Evolutionary conservation across 768 basidiomycete species (phyloP).

Genomic region (Mycena chlorophos): DNA sequence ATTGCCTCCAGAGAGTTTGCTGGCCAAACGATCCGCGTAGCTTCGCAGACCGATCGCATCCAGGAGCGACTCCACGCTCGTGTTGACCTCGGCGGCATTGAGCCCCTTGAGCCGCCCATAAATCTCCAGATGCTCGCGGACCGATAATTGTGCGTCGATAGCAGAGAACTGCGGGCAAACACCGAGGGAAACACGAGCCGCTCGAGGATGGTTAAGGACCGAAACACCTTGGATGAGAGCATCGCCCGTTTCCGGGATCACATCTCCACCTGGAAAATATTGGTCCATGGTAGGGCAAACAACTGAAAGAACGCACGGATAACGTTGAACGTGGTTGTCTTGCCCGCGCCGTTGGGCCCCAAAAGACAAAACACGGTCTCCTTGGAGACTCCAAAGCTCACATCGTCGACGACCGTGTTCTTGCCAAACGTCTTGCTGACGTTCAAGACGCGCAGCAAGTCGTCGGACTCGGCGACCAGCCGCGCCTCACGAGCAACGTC

Average conservation of each 20-base stretch:
- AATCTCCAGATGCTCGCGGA: conserved; percentile 71
- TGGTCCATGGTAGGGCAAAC: neutral
- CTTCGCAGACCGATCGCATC: conserved; percentile 53
- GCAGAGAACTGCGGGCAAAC: conserved; percentile 87
- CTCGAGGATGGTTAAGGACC: conserved; percentile 61
- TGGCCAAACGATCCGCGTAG: conserved; percentile 73
- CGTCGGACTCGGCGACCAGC: conserved; percentile 46
- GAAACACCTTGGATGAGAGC: conserved; percentile 67
- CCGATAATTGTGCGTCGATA: conserved; percentile 75
- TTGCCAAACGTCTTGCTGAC: conserved; percentile 61
- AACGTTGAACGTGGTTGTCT: conserved; percentile 80
- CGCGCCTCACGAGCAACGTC: conserved; percentile 61
- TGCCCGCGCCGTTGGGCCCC: conserved; percentile 83
- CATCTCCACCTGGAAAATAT: conserved; percentile 56
- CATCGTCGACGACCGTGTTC: conserved; percentile 68
- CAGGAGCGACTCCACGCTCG: conserved; percentile 59
- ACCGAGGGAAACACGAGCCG: conserved; percentile 67
- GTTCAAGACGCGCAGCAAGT: conserved; percentile 61
- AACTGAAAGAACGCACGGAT: conserved; percentile 54
- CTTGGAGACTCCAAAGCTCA: conserved; percentile 63
- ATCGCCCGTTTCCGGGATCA: conserved; percentile 67
- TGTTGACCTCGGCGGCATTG: conserved; percentile 44
- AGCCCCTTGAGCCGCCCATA: conserved; percentile 78
- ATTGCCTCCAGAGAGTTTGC: conserved; percentile 76
- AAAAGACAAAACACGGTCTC: conserved; percentile 71